Conservation (phyloP, 2,329 filamentous ascomycete species). For the Clarireedia paspali region DNA sequence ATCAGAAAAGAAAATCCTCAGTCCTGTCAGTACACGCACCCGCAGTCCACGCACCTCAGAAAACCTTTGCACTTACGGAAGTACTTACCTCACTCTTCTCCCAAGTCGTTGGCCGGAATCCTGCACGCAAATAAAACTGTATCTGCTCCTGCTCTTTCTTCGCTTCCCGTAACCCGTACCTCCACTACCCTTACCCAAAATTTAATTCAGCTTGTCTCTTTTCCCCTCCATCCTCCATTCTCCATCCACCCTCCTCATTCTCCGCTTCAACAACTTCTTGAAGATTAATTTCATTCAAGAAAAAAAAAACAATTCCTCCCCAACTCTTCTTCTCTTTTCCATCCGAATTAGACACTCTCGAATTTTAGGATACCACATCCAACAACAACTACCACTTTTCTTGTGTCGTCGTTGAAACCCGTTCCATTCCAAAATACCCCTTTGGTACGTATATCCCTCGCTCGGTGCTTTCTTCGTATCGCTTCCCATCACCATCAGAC, state of each 20-base stretch:
- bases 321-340: background rate
- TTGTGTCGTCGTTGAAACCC: background rate
- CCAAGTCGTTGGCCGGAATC: too few relatives aligned
- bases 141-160: background rate
- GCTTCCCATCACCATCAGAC: background rate
- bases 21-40: too few relatives aligned
- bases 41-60: too few relatives aligned
- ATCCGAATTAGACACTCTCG: background rate
- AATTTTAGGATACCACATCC: background rate
- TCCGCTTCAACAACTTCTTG: background rate
- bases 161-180: background rate
- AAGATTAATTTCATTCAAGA: background rate
- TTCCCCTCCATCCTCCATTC: background rate
- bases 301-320: background rate
- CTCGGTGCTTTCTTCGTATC: background rate
- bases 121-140: too few relatives aligned
- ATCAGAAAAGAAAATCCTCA: background rate
- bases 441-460: constrained; percentile 5
- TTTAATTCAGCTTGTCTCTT: background rate
- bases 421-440: background rate
- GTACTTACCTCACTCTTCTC: too few relatives aligned
- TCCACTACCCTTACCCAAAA: background rate
- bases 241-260: background rate
- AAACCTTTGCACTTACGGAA: too few relatives aligned
- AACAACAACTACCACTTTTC: background rate